Base-by-base conservation (phyloP, 2,329 filamentous ascomycete genomes). In the Neofusicoccum sp. region DNA sequence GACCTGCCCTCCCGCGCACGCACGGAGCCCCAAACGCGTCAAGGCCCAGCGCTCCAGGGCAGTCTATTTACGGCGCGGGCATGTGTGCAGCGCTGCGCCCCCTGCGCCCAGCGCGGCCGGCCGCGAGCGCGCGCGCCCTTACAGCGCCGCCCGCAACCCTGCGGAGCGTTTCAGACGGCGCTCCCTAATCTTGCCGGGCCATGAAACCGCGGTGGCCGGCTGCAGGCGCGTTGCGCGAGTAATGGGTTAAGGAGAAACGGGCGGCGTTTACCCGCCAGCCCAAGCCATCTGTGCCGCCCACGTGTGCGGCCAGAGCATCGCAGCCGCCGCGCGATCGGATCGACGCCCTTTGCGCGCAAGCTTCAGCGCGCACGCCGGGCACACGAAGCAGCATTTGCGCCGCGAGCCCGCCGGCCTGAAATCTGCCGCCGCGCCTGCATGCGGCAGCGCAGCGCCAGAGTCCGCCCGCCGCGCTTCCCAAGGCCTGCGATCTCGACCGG, bases 191-290 rank as follows among this genome's bases (percentile, higher is more conserved):
- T 59, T 44, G 45, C 14, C 30, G 14, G 45, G 30, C 45, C 45
- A 48, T 43, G 43, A 49, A 59, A 48, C 57, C 34, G 57, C 57
- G 44, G 57, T 34, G 49, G 51, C 9, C 51, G 36, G 38, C 51
- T 56, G 51, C 51, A 56, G 43, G 51, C 43, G 51, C 51, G 51
- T 56, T 56, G 51, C 49, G 51, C 51, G 51, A 56, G 51, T 56
- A 56, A 56, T 56, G 51, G 26, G 24, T 34, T 34, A 56, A 56
- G 51, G 51, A 56, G 51, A 56, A 28, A 11, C 38, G 28, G 36
- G 7, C n/a, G 33, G 11, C 28, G 26, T 33, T 33, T 33, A 34
- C 14, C 28, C 28, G 45, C 45, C 28, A 30, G 28, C 44, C 26
- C 44, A n/a, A 24, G 36, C 36, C 8, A 24, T 6, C 26, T 43